Evolutionary conservation across 2,329 filamentous ascomycete genomes (phyloP), one percentile per base, ranked within the genome.

Genomic region (Aspergillus floridensis): DNA sequence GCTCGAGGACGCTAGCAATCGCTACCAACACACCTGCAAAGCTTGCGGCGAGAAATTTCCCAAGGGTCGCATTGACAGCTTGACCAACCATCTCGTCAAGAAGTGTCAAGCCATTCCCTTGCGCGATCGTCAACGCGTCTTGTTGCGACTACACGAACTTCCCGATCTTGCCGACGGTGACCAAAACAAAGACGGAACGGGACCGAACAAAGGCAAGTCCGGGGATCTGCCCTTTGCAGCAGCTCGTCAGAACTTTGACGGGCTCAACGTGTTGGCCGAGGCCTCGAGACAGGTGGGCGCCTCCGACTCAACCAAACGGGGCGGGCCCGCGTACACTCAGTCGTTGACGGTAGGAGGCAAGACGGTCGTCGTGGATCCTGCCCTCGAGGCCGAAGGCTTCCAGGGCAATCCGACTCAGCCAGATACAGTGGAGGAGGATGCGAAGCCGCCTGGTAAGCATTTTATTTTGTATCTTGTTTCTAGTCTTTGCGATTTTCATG

Each of bases 11-110:
- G 89, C 90, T 65, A 95, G 91, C 80, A 96, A 96, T 75, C 87
- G 93, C 59, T 97, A 97, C 72, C 88, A 91, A 68, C 91, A 96
- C 72, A 95, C 90, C 12, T 96, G 92, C 84, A 93, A 90, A 75
- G 84, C 87, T 65, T 96, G 92, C 74, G 91, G 91, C 66, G 90
- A 95, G 76, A 89, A 90, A 75, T 96, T 96, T 64, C 90, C 91
- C 63, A 96, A 96, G 73, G 93, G 93, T 62, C 87, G 93, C 63
- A 89, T 91, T 70, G 93, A 97, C 71, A 91, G 86, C 68, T 78
- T 97, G 61, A 89, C 87, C 48, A 88, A 84, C 63, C 93, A 97
- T 72, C 83, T 96, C 58, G 88, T 91, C 56, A 95, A 93, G 74
- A 92, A 90, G 80, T 97, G 93, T 73, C 90, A 90, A 46, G 89